Percentiles rank a stretch among this genome's conserved stretches.
phyloP scores from a whole-genome alignment of 306 rosid genomes.

The Vigna radiata region DNA sequence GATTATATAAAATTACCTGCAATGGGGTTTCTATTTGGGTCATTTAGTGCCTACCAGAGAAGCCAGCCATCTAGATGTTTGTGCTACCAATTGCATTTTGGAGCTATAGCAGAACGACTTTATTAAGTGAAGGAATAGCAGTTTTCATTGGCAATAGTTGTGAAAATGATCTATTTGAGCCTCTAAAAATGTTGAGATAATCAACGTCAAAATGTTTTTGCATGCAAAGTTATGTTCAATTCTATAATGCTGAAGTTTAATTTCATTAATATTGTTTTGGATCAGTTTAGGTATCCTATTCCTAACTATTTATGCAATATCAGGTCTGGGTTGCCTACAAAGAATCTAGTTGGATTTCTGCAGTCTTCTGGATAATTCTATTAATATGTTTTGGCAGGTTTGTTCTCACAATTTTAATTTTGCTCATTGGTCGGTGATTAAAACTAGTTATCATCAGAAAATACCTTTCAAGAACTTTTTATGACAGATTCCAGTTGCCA shows the following conservation, averaged over 20 bases:
- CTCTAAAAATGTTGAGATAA: constrained; percentile 24
- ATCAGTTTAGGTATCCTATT: constrained; percentile 30
- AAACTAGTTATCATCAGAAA: constrained; percentile 25
- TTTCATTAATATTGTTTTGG: constrained; percentile 19
- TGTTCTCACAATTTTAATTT: constrained; percentile 38
- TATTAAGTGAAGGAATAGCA: constrained; percentile 5
- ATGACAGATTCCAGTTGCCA: constrained; percentile 14
- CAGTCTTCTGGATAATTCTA: constrained; percentile 69
- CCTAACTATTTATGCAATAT: constrained; percentile 35
- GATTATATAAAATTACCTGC: too few species aligned
- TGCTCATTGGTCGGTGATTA: constrained; percentile 18
- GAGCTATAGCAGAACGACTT: constrained; percentile 7
- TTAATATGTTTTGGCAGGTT: constrained; percentile 87
- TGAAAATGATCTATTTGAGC: constrained; percentile 23
- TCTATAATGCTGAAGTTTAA: constrained; percentile 14
- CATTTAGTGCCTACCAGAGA: background rate
- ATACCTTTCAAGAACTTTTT: background rate
- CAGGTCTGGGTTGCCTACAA: constrained; percentile 92
- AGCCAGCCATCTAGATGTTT: constrained; percentile 23
- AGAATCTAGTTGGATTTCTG: constrained; percentile 68
- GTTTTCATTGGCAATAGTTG: constrained; percentile 26
- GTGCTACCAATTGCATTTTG: constrained; percentile 6
- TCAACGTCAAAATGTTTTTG: constrained; percentile 11
- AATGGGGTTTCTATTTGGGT: too few species aligned
- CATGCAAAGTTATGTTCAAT: background rate